These are phyloP conservation scores for Geotrichum fermentans DNA, from an alignment of 1,139 yeast species.

Conservation along the genomic window DNA sequence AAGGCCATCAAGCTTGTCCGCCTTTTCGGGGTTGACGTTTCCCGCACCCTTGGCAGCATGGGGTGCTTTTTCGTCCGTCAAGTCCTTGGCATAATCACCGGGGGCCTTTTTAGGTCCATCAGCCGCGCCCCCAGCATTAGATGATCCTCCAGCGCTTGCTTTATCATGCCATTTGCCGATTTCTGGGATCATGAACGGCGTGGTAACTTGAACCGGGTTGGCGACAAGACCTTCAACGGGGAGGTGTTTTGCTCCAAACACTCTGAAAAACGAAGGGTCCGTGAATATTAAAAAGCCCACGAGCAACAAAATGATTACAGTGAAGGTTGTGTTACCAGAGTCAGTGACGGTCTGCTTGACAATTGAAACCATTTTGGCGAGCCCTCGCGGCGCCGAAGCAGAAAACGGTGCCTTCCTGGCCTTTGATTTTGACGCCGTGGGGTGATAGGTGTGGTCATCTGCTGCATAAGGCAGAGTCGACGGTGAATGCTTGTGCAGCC, in stretches of 20 bases:
- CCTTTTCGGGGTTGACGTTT: background rate
- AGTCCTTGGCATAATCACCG: conserved; percentile 12
- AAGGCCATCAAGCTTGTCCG: background rate
- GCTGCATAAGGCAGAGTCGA: background rate
- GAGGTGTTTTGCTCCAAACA: background rate
- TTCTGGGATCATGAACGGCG: conserved; percentile 13
- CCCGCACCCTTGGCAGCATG: conserved; percentile 12
- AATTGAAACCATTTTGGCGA: background rate
- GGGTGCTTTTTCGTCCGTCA: conserved; percentile 13
- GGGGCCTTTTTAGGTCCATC: conserved; percentile 16
- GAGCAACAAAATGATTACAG: background rate
- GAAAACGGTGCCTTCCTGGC: background rate
- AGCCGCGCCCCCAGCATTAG: background rate
- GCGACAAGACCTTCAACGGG: background rate
- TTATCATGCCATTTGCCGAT: conserved; percentile 7
- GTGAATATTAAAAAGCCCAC: background rate
- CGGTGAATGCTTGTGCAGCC: conserved; percentile 2
- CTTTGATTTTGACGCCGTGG: background rate
- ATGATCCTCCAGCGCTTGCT: background rate
- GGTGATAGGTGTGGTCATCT: background rate
- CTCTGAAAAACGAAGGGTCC: background rate
- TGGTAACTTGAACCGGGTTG: background rate
- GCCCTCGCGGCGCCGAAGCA: background rate
- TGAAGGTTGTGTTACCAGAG: conserved; percentile 2
- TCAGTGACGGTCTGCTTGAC: conserved; percentile 5